Percentiles rank a stretch among this genome's conserved stretches.
Evolutionary conservation across 768 basidiomycete species (phyloP).

Genomic region (Galerina sulciceps): DNA sequence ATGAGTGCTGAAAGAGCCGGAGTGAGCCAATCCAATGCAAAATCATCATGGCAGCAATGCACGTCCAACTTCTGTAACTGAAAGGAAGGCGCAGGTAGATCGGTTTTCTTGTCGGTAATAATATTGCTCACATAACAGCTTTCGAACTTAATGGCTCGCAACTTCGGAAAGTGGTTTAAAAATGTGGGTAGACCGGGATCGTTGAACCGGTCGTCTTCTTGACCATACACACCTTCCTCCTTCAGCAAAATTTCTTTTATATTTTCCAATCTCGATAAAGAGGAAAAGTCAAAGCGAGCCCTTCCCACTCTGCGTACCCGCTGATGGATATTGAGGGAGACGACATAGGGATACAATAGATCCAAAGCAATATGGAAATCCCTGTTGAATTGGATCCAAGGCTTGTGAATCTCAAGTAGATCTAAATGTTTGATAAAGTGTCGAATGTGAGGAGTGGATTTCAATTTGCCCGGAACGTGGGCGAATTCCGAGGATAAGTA

Average conservation of each 20-base stretch:
- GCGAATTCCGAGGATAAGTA: not conserved
- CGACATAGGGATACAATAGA: constrained; percentile 9
- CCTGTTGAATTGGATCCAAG: constrained; percentile 15
- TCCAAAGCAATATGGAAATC: constrained; percentile 3
- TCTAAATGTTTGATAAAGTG: constrained; percentile 12
- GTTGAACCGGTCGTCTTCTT: not conserved
- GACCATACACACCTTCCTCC: constrained; percentile 2
- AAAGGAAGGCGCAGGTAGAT: not conserved
- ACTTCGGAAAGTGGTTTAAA: constrained; percentile 16
- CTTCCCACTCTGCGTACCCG: not conserved
- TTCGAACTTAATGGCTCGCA: constrained; percentile 12
- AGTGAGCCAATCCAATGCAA: constrained; percentile 1
- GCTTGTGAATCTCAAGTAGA: constrained; percentile 8
- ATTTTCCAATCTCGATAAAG: constrained; percentile 4
- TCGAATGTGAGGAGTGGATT: constrained; percentile 6
- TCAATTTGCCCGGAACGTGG: not conserved
- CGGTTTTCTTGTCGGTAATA: not conserved
- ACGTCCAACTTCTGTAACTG: constrained; percentile 1
- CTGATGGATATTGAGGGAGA: constrained; percentile 14
- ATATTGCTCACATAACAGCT: constrained; percentile 3
- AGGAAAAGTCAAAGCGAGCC: constrained; percentile 10
- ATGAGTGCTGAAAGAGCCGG: constrained; percentile 1
- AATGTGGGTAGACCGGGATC: constrained; percentile 14
- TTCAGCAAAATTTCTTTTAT: constrained; percentile 10
- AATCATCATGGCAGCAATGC: not conserved